Conservation (phyloP, 228 moss, liverwort and hornwort species). For the Sphagnum fallax region DNA sequence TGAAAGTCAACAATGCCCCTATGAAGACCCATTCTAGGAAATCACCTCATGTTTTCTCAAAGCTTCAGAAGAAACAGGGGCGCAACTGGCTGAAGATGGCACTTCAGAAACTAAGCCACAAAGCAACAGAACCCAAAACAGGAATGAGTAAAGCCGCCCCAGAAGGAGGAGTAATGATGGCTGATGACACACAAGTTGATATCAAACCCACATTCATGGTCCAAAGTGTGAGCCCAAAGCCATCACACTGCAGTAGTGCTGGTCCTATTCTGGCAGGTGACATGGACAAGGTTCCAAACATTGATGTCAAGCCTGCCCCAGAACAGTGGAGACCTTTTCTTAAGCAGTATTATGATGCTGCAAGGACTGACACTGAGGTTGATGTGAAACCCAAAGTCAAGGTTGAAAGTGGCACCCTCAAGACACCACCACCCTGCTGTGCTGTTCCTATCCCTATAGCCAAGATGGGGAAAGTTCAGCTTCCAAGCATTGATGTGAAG, state of each 20-base stretch:
- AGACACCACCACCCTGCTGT: not conserved
- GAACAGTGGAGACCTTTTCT: no score
- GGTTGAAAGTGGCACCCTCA: not conserved
- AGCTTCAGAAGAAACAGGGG: not conserved
- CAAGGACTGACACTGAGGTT: not conserved
- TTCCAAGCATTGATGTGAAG: not conserved
- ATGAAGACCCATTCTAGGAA: not conserved
- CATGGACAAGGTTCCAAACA: no score
- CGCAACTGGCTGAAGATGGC: not conserved
- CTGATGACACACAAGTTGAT: no score
- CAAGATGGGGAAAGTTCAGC: not conserved
- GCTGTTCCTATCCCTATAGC: not conserved
- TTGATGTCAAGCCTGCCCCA: no score
- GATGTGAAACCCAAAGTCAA: not conserved
- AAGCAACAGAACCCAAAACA: not conserved
- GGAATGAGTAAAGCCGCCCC: not conserved
- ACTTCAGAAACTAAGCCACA: no score
- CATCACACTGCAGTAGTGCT: no score
- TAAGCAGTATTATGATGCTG: not conserved
- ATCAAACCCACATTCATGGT: no score
- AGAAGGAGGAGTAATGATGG: not conserved
- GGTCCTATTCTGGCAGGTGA: no score
- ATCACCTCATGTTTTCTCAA: not conserved
- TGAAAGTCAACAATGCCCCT: not conserved
- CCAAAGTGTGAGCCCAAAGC: not conserved